A percentile compares a stretch with the other conserved stretches of the same genome.
These are phyloP conservation scores for Comarum palustre DNA, from an alignment of 306 rosid genomes.

Conservation along the genomic window DNA sequence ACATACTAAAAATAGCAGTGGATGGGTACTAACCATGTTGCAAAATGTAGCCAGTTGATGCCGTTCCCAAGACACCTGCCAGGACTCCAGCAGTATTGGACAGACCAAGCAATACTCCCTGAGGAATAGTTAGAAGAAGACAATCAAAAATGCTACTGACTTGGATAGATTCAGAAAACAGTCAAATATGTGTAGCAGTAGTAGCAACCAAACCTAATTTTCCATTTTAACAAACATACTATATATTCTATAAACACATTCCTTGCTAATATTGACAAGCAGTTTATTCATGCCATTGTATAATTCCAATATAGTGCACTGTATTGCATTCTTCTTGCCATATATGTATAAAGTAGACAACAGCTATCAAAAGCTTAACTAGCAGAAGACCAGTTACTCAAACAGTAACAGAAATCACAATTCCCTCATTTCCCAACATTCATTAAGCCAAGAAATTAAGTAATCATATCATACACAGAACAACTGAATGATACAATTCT, in stretches of 20 bases:
- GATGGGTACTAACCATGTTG: conserved; percentile 65
- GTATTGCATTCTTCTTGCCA: too few relatives aligned
- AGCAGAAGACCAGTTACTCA: neutral
- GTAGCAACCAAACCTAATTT: too few relatives aligned
- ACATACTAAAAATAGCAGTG: neutral
- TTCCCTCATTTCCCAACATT: neutral
- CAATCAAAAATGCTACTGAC: conserved; percentile 1
- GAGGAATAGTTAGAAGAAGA: conserved; percentile 6
- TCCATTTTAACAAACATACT: too few relatives aligned
- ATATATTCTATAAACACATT: too few relatives aligned
- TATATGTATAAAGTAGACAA: too few relatives aligned
- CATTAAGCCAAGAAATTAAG: neutral
- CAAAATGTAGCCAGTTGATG: conserved; percentile 94
- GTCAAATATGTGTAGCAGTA: conserved; percentile 7
- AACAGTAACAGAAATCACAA: neutral
- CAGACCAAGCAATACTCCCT: conserved; percentile 94
- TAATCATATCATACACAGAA: neutral
- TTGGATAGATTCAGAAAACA: neutral
- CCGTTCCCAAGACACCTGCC: conserved; percentile 99
- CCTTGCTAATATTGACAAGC: too few relatives aligned
- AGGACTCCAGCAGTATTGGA: conserved; percentile 97
- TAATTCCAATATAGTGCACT: too few relatives aligned
- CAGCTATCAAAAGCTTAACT: too few relatives aligned
- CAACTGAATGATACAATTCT: neutral
- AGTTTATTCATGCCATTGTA: too few relatives aligned